Evolutionary conservation across 2,329 filamentous ascomycete genomes (phyloP).

Genomic region (Paecilomyces niveus): DNA sequence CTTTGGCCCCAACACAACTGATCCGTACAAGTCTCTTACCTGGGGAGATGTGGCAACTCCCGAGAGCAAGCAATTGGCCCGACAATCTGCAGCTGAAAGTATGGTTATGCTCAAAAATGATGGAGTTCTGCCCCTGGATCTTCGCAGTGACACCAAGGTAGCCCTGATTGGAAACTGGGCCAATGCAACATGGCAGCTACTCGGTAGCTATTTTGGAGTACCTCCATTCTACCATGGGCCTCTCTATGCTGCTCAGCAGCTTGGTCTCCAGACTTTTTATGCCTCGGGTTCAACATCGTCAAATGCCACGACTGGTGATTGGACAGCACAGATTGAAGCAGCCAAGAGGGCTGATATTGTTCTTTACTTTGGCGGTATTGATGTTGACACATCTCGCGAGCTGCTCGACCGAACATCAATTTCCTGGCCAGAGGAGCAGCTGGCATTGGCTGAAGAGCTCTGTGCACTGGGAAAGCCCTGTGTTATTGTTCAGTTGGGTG

Average conservation of each 20-base stretch:
- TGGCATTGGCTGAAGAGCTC: constrained; percentile 25
- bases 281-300: constrained; percentile 17
- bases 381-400: constrained; percentile 26
- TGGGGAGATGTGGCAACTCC: constrained; percentile 50
- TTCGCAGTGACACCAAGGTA: constrained; percentile 24
- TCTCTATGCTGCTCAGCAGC: constrained; percentile 40
- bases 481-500: constrained; percentile 27
- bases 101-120: constrained; percentile 46
- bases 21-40: constrained; percentile 42
- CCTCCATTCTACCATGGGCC: constrained; percentile 24
- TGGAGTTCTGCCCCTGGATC: constrained; percentile 34
- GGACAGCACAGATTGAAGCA: constrained; percentile 5
- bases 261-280: constrained; percentile 38
- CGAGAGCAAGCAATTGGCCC: constrained; percentile 45
- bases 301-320: constrained; percentile 17
- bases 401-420: constrained; percentile 26
- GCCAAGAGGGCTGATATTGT: constrained; percentile 21
- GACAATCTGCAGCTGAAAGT: constrained; percentile 40
- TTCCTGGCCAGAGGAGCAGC: constrained; percentile 26
- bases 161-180: constrained; percentile 52
- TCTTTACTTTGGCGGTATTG: constrained; percentile 26
- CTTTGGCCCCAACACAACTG: constrained; percentile 35
- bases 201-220: constrained; percentile 50
- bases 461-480: constrained; percentile 23
- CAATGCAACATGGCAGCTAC: constrained; percentile 48